Percentiles rank a stretch among this genome's conserved stretches.
phyloP scores from a whole-genome alignment of 2,329 filamentous ascomycete species.

The Gnomoniopsis smithogilvyi region DNA sequence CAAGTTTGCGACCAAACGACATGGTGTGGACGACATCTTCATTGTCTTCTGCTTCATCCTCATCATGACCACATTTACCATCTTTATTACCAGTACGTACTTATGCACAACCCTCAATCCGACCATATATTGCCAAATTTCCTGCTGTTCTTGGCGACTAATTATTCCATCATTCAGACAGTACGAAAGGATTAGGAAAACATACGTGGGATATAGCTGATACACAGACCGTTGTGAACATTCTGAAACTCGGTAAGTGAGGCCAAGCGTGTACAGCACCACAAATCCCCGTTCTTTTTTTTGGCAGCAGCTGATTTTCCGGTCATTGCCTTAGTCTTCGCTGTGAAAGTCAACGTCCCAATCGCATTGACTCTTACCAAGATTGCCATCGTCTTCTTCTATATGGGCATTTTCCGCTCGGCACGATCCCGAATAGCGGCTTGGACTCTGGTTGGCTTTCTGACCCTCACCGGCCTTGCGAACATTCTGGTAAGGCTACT shows the following conservation, averaged over 20 bases:
- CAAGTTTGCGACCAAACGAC: background rate
- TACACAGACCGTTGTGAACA: background rate
- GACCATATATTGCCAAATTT: background rate
- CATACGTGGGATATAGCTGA: background rate
- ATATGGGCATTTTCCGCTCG: background rate
- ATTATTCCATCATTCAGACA: background rate
- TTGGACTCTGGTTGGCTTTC: background rate
- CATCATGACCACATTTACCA: background rate
- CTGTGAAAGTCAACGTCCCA: background rate
- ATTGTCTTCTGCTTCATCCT: background rate
- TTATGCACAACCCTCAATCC: background rate
- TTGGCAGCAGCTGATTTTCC: background rate
- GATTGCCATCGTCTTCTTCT: background rate
- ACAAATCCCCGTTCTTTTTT: background rate
- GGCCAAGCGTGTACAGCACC: background rate
- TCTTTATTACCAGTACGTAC: background rate
- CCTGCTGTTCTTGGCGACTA: background rate
- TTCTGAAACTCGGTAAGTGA: background rate
- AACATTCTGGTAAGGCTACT: background rate
- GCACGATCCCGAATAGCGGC: background rate
- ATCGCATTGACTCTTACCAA: background rate
- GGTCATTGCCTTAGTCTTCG: background rate
- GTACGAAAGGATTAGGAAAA: background rate
- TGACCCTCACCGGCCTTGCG: background rate
- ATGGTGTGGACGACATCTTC: background rate